Percentiles rank a stretch among this genome's conserved stretches.
phyloP scores from a whole-genome alignment of 2,329 filamentous ascomycete species.

The Aspergillus neoniger region DNA sequence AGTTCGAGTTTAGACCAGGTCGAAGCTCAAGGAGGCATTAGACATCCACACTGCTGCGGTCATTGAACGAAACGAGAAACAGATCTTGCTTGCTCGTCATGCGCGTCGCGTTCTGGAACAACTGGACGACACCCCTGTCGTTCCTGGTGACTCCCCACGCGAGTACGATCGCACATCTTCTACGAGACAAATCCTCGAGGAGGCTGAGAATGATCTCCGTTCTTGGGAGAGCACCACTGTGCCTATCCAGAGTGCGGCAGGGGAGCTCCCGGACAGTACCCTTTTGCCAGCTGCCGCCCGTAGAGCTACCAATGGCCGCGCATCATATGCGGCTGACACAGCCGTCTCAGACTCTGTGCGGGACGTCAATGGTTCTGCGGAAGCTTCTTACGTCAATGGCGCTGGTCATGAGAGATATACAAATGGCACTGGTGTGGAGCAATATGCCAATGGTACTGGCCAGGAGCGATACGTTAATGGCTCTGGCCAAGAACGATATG shows the following conservation, averaged over 20 bases:
- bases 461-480: not conserved
- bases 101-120: constrained; percentile 81
- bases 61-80: constrained; percentile 96
- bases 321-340: not conserved
- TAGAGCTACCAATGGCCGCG: constrained; percentile 12
- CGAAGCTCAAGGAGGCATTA: constrained; percentile 95
- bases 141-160: constrained; percentile 77
- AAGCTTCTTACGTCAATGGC: constrained; percentile 1
- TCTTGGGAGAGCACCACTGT: constrained; percentile 66
- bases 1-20: constrained; percentile 63
- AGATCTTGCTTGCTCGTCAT: constrained; percentile 89
- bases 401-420: not conserved
- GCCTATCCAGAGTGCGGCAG: constrained; percentile 54
- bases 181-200: constrained; percentile 83
- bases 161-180: constrained; percentile 66
- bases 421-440: not conserved
- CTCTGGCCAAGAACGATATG: not conserved
- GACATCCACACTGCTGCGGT: constrained; percentile 84
- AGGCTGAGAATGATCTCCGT: constrained; percentile 84
- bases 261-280: constrained; percentile 47
- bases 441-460: not conserved
- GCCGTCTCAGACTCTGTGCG: constrained; percentile 4
- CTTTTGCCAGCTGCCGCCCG: constrained; percentile 33
- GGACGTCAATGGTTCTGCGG: constrained; percentile 5
- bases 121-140: constrained; percentile 84